These are phyloP conservation scores for Aureobasidium melanogenum DNA, from an alignment of 2,329 filamentous ascomycete genomes.

Conservation along the genomic window DNA sequence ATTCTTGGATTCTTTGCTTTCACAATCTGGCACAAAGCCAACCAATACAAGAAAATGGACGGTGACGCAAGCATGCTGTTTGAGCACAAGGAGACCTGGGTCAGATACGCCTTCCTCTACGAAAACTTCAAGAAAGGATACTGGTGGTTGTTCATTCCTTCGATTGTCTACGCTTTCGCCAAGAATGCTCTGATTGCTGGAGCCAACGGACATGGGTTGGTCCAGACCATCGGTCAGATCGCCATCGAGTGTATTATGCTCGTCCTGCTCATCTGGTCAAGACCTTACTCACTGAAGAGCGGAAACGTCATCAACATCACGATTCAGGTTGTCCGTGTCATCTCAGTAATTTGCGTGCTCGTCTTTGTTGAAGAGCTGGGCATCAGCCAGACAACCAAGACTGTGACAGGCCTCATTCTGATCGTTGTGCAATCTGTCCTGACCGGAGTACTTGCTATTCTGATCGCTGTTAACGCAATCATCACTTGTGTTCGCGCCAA, in stretches of 20 bases:
- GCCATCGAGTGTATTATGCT: constrained; percentile 76
- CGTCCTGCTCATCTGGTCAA: constrained; percentile 67
- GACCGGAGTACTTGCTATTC: constrained; percentile 72
- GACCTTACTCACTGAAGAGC: constrained; percentile 79
- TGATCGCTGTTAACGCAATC: constrained; percentile 84
- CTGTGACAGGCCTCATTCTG: constrained; percentile 83
- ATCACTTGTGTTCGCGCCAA: constrained; percentile 77
- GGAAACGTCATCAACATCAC: constrained; percentile 88
- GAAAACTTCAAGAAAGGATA: constrained; percentile 88
- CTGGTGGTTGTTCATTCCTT: constrained; percentile 94
- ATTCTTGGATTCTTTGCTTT: constrained; percentile 75
- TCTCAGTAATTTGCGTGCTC: constrained; percentile 82
- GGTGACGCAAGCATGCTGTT: constrained; percentile 68
- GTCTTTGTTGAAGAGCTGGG: constrained; percentile 91
- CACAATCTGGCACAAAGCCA: constrained; percentile 71
- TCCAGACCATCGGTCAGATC: constrained; percentile 71
- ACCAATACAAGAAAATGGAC: constrained; percentile 62
- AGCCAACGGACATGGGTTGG: constrained; percentile 74
- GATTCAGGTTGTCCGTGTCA: constrained; percentile 79
- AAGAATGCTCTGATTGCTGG: constrained; percentile 81
- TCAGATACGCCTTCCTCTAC: constrained; percentile 96
- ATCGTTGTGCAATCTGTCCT: constrained; percentile 84
- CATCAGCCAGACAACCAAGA: constrained; percentile 85
- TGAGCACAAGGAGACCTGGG: constrained; percentile 82
- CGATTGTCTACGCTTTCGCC: constrained; percentile 81